phyloP scores from a whole-genome alignment of 108 stramenopile species.

The Mayamaea pseudoterrestris region DNA sequence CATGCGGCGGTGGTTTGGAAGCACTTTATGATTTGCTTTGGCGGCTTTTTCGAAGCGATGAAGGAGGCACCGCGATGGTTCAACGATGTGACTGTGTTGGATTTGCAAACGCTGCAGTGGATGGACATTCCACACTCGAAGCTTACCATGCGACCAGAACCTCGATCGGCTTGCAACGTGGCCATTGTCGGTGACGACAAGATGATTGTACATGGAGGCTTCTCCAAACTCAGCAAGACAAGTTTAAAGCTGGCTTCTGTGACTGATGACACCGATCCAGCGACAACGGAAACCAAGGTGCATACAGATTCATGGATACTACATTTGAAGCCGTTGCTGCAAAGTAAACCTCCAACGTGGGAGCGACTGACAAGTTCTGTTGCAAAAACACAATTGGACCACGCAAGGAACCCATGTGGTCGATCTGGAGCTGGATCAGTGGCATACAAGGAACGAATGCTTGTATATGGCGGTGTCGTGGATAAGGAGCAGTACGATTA shows the following conservation, averaged over 20 bases:
- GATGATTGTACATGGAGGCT: slow-evolving; percentile 72
- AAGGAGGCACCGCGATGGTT: slow-evolving; percentile 63
- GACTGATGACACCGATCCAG: background rate
- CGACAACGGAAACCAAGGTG: slow-evolving; percentile 48
- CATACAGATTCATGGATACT: slow-evolving; percentile 77
- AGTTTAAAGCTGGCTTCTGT: too few species aligned
- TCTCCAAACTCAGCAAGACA: slow-evolving; percentile 62
- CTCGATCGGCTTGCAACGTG: slow-evolving; percentile 71
- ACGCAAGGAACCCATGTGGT: slow-evolving; percentile 29
- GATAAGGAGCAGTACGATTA: slow-evolving; percentile 74
- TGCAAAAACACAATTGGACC: background rate
- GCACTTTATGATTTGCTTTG: slow-evolving; percentile 89
- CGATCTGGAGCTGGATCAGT: slow-evolving; percentile 60
- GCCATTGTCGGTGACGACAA: slow-evolving; percentile 39
- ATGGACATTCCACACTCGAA: slow-evolving; percentile 58
- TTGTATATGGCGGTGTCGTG: slow-evolving; percentile 79
- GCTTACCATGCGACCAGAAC: slow-evolving; percentile 58
- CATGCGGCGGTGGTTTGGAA: slow-evolving; percentile 85
- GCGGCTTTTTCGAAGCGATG: slow-evolving; percentile 91
- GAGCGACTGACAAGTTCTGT: slow-evolving; percentile 47
- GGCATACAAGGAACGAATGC: slow-evolving; percentile 44
- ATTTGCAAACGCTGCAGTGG: slow-evolving; percentile 72
- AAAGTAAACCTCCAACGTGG: slow-evolving; percentile 67
- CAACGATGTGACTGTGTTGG: slow-evolving; percentile 69
- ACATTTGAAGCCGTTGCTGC: slow-evolving; percentile 53